Base-by-base conservation (phyloP, 306 rosid species). In the Psophocarpus tetragonolobus region DNA sequence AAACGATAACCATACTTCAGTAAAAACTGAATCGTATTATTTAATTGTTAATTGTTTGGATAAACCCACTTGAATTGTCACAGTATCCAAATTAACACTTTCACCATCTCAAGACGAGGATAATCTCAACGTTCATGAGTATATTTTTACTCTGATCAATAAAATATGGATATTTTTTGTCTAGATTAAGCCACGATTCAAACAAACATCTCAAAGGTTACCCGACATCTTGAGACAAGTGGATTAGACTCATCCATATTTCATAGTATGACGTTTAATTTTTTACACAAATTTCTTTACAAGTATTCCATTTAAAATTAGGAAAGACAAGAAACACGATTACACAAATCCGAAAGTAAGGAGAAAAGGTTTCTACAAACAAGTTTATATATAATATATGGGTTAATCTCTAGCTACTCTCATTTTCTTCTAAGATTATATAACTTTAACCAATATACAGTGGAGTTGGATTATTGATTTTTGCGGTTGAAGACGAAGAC, bases 381-480 rank as follows among this genome's bases (percentile, higher is more conserved):
- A 66, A 24, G 3, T 67, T 33, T 6, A 23, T 24, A n/a, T 3
- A 12, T 32, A 3, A 23, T 24, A n/a, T 3, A 12, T 32, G 8
- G 13, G 23, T 27, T 42, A 12, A 14, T 41, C 4, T 32, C 14
- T n/a, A 8, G 3, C 0, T 23, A 8, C 10, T 38, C 13, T 38
- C 32, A 1, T 30, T 8, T n/a, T 30, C 24, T 18, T 51, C 11
- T 13, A 13, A 3, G 8, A 50, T 71, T 13, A 48, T 56, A 54
- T 4, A 50, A 45, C 17, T 24, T 24, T 56, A 56, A 54, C 6
- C 21, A 1, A 62, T 12, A 45, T 32, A 1, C 38, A 36, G 4
- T 56, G 21, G 32, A 79, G 26, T 81, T 44, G 7, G 45, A 17
- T 65, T 69, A 42, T 69, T 76, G 85, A 82, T 82, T 82, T 82